phyloP scores from a whole-genome alignment of 768 basidiomycete species.

The Tubosaeta sp. region DNA sequence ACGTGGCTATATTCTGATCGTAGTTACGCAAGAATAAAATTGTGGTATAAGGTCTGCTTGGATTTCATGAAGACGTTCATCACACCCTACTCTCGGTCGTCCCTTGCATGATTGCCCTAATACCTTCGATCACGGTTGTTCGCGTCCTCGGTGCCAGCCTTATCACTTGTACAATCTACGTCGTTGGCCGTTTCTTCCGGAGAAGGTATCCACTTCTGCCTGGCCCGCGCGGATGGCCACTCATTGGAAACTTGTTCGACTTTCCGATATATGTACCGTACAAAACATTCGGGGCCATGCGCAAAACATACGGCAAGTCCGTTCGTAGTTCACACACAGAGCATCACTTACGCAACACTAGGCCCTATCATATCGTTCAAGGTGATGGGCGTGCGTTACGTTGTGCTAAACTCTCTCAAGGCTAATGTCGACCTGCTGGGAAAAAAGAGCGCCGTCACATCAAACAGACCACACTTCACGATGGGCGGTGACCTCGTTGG shows the following conservation, averaged over 20 bases:
- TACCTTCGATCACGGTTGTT: too few relatives aligned
- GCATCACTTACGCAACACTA: not conserved
- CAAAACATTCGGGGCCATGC: not conserved
- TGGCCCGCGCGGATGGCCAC: not conserved
- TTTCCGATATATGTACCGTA: not conserved
- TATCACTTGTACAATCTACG: constrained; percentile 3
- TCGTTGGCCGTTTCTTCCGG: too few relatives aligned
- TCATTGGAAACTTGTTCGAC: not conserved
- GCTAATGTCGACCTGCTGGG: constrained; percentile 17
- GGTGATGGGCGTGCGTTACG: constrained; percentile 34
- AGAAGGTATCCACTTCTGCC: not conserved
- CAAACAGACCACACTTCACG: constrained; percentile 7
- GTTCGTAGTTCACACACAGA: not conserved
- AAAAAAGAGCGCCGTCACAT: constrained; percentile 4
- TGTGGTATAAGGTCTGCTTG: too few relatives aligned
- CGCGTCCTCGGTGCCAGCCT: too few relatives aligned
- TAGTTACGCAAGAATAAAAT: too few relatives aligned
- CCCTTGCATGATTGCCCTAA: too few relatives aligned
- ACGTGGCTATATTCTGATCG: too few relatives aligned
- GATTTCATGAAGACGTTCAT: too few relatives aligned
- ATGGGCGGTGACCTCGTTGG: constrained; percentile 23
- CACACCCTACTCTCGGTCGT: too few relatives aligned
- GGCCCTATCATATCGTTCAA: too few relatives aligned
- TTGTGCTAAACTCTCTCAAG: constrained; percentile 48
- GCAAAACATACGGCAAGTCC: not conserved